A percentile compares a stretch with the other conserved stretches of the same genome.
Evolutionary conservation across 2,329 filamentous ascomycete species (phyloP).

Genomic region (Venturia oleaginea): DNA sequence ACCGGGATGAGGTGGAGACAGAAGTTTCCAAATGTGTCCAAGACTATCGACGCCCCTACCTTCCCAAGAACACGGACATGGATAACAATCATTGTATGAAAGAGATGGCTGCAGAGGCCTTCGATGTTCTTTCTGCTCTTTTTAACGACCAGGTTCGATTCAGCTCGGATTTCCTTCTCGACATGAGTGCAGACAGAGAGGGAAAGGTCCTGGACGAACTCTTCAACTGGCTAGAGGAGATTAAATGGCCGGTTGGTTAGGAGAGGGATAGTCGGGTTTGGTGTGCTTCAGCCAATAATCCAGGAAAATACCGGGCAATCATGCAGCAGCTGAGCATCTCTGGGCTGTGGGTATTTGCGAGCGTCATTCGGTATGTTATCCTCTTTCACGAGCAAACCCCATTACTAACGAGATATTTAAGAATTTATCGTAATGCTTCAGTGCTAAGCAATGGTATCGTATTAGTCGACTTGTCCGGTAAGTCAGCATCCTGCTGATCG

Average conservation of each 20-base stretch:
- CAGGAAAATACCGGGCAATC: not conserved
- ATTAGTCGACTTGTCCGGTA: not conserved
- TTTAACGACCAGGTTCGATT: not conserved
- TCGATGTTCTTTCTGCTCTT: not conserved
- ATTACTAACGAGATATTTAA: not conserved
- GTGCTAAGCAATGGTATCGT: not conserved
- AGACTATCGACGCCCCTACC: not conserved
- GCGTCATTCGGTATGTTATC: not conserved
- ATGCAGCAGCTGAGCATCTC: not conserved
- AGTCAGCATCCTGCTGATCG: not conserved
- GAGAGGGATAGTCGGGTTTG: not conserved
- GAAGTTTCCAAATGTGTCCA: not conserved
- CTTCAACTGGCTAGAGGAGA: not conserved
- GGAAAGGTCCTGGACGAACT: not conserved
- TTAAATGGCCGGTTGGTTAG: not conserved
- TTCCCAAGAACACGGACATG: not conserved
- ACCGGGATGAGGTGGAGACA: not conserved
- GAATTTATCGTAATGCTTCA: not conserved
- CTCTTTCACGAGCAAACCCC: too few species aligned
- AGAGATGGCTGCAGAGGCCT: not conserved
- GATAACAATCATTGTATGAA: not conserved
- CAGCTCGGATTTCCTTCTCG: not conserved
- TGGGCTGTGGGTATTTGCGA: not conserved
- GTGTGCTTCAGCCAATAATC: not conserved
- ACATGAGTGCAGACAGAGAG: not conserved